phyloP scores from a whole-genome alignment of 2,329 filamentous ascomycete species.

The Torrubiella hemipterigena region DNA sequence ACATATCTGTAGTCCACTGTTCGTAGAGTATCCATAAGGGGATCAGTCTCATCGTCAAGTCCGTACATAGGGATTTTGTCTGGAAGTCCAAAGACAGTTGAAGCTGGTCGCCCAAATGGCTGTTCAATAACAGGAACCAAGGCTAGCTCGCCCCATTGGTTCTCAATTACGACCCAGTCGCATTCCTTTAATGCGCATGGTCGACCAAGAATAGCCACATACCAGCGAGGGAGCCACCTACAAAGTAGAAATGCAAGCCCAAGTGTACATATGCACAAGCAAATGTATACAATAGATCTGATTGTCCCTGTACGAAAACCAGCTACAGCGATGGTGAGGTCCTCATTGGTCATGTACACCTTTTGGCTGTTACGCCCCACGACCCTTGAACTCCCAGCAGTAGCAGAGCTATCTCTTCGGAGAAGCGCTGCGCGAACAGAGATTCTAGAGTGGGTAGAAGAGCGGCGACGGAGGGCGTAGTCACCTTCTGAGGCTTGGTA shows the following conservation, averaged over 20 bases:
- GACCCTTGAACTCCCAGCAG: constrained; percentile 50
- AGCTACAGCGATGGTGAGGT: constrained; percentile 85
- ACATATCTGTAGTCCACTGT: constrained; percentile 90
- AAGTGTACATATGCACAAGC: constrained; percentile 58
- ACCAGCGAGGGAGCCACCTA: constrained; percentile 83
- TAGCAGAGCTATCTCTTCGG: constrained; percentile 57
- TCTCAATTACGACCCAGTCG: constrained; percentile 90
- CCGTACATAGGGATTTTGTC: constrained; percentile 45
- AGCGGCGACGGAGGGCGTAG: constrained; percentile 44
- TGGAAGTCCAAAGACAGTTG: constrained; percentile 53
- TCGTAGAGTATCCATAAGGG: constrained; percentile 61
- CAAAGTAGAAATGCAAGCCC: constrained; percentile 77
- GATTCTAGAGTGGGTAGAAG: constrained; percentile 45
- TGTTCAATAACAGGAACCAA: constrained; percentile 55
- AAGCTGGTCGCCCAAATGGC: constrained; percentile 42
- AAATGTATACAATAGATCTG: constrained; percentile 57
- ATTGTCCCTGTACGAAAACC: constrained; percentile 70
- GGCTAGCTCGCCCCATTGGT: constrained; percentile 89
- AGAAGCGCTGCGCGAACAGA: constrained; percentile 55
- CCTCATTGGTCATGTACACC: constrained; percentile 84
- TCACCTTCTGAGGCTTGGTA: constrained; percentile 28
- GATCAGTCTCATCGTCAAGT: constrained; percentile 55
- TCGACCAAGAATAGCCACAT: constrained; percentile 62
- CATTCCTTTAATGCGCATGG: constrained; percentile 59
- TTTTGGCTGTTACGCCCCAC: constrained; percentile 70